Conservation (phyloP, 805 yeast species). For the Ogataea ganodermae region DNA sequence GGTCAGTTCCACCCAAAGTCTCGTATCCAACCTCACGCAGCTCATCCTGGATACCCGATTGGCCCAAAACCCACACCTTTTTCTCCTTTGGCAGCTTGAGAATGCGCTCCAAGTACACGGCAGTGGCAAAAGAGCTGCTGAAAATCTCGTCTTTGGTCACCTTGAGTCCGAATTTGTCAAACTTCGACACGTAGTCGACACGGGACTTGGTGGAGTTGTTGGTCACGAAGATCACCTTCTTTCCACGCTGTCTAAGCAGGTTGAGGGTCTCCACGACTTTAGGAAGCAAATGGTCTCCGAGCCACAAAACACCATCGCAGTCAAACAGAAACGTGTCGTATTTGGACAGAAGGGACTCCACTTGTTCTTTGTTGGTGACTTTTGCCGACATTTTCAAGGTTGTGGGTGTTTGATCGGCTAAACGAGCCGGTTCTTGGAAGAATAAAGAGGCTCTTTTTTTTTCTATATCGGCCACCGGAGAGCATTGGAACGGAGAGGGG, state of each 20-base stretch:
- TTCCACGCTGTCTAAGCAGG: constrained; percentile 53
- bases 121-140: constrained; percentile 90
- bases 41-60: constrained; percentile 81
- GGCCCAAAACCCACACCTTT: constrained; percentile 91
- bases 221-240: constrained; percentile 85
- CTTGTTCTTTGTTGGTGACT: constrained; percentile 48
- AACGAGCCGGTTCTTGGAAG: background rate
- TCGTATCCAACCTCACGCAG: constrained; percentile 70
- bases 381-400: constrained; percentile 48
- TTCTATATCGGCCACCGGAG: constrained; percentile 5
- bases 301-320: constrained; percentile 97
- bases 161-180: constrained; percentile 57
- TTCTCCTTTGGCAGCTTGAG: constrained; percentile 69
- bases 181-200: constrained; percentile 71
- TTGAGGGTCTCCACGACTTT: constrained; percentile 73
- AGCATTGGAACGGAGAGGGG: constrained; percentile 6
- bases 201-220: constrained; percentile 95
- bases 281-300: constrained; percentile 81
- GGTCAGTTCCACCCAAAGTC: constrained; percentile 83
- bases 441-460: background rate
- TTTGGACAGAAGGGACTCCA: constrained; percentile 53
- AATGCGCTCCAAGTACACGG: constrained; percentile 79
- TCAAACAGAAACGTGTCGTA: constrained; percentile 91
- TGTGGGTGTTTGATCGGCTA: background rate
- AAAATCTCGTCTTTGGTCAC: constrained; percentile 69